A percentile compares a stretch with the other conserved stretches of the same genome.
phyloP scores from a whole-genome alignment of 768 basidiomycete species.

The Russula virescens region DNA sequence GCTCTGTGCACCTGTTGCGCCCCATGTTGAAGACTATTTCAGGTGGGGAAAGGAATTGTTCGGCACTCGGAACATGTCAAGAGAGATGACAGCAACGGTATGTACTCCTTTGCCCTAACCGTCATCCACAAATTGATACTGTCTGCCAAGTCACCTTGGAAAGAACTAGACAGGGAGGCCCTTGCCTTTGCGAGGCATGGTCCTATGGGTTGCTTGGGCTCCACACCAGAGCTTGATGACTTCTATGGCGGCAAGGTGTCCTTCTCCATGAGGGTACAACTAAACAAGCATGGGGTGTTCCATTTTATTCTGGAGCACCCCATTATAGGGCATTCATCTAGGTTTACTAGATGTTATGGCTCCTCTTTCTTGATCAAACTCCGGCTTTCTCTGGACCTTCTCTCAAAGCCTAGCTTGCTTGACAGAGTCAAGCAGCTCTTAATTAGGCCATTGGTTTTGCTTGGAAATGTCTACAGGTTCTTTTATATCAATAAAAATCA shows the following conservation, averaged over 20 bases:
- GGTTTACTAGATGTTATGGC: conserved; percentile 56
- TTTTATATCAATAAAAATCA: conserved; percentile 54
- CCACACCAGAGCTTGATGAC: conserved; percentile 28
- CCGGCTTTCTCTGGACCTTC: conserved; percentile 34
- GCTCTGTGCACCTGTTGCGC: not conserved
- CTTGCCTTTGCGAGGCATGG: conserved; percentile 31
- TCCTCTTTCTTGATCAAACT: conserved; percentile 54
- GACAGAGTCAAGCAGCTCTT: conserved; percentile 40
- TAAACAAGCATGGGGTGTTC: conserved; percentile 25
- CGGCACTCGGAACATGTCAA: not conserved
- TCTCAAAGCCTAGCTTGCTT: conserved; percentile 27
- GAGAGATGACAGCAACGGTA: conserved; percentile 8
- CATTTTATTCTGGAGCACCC: conserved; percentile 44
- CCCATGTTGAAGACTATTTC: conserved; percentile 3
- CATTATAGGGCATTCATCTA: conserved; percentile 48
- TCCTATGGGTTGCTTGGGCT: conserved; percentile 39
- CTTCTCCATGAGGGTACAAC: conserved; percentile 41
- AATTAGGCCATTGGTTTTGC: conserved; percentile 46
- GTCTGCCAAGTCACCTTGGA: conserved; percentile 49
- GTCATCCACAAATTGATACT: conserved; percentile 5
- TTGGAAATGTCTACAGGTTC: conserved; percentile 49
- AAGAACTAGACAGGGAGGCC: conserved; percentile 55
- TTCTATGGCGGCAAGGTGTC: conserved; percentile 63
- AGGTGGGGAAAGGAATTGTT: not conserved
- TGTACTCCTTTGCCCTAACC: not conserved